Conservation (phyloP, 495 filamentous ascomycete genomes). For the Astrothelium subdiscretum region DNA sequence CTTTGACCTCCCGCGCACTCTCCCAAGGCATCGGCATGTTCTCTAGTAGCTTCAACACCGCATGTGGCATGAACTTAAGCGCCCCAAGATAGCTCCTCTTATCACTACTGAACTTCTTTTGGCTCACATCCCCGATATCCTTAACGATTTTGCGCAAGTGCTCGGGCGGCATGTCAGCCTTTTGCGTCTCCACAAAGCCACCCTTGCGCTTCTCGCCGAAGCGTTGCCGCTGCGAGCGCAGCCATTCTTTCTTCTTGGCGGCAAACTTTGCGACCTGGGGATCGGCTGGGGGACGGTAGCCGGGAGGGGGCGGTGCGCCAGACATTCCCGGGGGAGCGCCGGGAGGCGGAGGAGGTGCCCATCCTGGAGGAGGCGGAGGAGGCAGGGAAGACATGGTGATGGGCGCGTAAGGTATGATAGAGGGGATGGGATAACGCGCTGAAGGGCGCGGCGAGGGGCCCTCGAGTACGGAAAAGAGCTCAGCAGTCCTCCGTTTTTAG, state of each 20-base stretch:
- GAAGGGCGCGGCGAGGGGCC: background rate
- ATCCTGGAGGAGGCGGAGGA: conserved; percentile 62
- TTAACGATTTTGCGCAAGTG: conserved; percentile 96
- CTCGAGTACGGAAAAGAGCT: background rate
- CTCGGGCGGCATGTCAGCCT: conserved; percentile 97
- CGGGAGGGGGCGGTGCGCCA: conserved; percentile 76
- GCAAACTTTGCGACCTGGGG: conserved; percentile 88
- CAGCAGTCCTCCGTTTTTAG: background rate
- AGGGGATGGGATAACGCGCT: background rate
- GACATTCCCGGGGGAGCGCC: conserved; percentile 63
- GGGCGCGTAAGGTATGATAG: background rate
- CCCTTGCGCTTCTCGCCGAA: conserved; percentile 96
- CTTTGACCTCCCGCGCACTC: conserved; percentile 87
- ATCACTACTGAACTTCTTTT: conserved; percentile 98
- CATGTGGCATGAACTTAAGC: conserved; percentile 98
- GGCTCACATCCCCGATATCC: conserved; percentile 97
- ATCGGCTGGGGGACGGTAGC: conserved; percentile 73
- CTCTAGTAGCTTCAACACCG: conserved; percentile 95
- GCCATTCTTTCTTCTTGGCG: conserved; percentile 98
- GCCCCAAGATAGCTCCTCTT: conserved; percentile 97
- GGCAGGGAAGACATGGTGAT: conserved; percentile 65
- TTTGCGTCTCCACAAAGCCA: conserved; percentile 93
- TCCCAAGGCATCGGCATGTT: conserved; percentile 99
- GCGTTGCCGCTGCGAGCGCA: conserved; percentile 79
- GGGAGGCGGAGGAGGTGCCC: conserved; percentile 63